Percentiles rank a stretch among this genome's conserved stretches.
phyloP scores from a whole-genome alignment of 139 green algal genomes.

The Gonium pectorale region DNA sequence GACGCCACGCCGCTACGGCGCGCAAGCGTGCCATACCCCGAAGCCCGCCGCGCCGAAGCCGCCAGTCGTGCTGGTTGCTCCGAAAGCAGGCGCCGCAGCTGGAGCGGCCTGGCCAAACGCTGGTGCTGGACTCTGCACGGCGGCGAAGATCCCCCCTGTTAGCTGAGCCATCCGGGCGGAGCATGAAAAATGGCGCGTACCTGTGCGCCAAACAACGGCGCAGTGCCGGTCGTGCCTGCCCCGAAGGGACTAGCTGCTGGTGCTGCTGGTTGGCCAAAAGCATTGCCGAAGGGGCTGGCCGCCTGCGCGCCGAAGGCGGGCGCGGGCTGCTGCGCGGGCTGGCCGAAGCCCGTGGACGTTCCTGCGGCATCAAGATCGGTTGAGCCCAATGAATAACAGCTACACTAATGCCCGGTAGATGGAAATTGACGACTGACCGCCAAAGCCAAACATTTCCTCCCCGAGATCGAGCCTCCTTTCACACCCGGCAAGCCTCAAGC shows the following conservation, averaged over 20 bases:
- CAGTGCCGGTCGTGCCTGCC: not conserved
- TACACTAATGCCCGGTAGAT: too few relatives aligned
- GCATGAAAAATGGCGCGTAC: not conserved
- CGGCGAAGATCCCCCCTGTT: too few relatives aligned
- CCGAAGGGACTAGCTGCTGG: constrained; percentile 29
- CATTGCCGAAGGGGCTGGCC: constrained; percentile 14
- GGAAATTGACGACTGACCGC: too few relatives aligned
- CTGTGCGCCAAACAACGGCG: constrained; percentile 45
- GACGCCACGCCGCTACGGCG: too few relatives aligned
- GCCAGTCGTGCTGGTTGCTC: not conserved
- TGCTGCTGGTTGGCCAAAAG: constrained; percentile 39
- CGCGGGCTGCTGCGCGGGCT: constrained; percentile 36
- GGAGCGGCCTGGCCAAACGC: constrained; percentile 28
- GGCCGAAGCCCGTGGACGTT: constrained; percentile 15
- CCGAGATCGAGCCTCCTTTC: too few relatives aligned
- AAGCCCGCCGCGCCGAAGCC: constrained; percentile 19
- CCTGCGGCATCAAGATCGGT: too few relatives aligned
- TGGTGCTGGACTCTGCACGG: constrained; percentile 12
- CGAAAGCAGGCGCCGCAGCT: constrained; percentile 19
- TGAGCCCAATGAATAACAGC: too few relatives aligned
- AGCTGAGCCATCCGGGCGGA: too few relatives aligned
- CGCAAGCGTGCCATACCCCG: not conserved
- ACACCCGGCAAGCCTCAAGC: too few relatives aligned
- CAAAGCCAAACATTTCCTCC: not conserved
- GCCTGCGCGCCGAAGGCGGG: constrained; percentile 31